Percentiles rank a stretch among this genome's conserved stretches.
phyloP scores from a whole-genome alignment of 164 flowering plant genomes.

The Nymphaea colorata region DNA sequence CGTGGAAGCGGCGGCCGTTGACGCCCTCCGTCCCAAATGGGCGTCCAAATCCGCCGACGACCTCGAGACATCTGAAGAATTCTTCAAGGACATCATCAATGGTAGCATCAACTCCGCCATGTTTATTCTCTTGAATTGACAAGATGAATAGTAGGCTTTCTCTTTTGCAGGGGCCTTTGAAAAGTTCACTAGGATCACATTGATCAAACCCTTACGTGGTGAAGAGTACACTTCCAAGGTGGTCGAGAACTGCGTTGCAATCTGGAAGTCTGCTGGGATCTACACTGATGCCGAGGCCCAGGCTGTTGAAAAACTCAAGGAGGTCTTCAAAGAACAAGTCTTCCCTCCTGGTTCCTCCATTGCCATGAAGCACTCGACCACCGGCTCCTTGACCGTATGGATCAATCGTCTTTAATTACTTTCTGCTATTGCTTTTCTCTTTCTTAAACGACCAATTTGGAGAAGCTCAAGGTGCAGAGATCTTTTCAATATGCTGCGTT shows the following conservation, averaged over 20 bases:
- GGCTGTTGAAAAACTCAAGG: constrained; percentile 50
- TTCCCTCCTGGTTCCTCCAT: constrained; percentile 76
- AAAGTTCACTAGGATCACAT: constrained; percentile 54
- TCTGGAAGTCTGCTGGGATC: constrained; percentile 50
- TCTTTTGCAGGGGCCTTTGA: constrained; percentile 53
- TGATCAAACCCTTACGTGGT: constrained; percentile 69
- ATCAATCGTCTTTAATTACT: not conserved
- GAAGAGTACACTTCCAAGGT: constrained; percentile 75
- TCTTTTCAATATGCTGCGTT: too few relatives aligned
- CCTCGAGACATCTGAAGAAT: constrained; percentile 43
- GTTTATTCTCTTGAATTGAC: too few relatives aligned
- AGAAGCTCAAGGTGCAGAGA: too few relatives aligned
- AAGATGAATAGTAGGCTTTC: not conserved
- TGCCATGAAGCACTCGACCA: constrained; percentile 54
- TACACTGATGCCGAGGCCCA: constrained; percentile 57
- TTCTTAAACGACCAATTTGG: too few relatives aligned
- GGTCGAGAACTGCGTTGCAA: constrained; percentile 57
- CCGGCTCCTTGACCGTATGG: constrained; percentile 48
- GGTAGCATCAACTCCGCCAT: constrained; percentile 19
- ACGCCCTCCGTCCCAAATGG: constrained; percentile 55
- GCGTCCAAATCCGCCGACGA: constrained; percentile 51
- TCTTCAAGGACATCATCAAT: constrained; percentile 55
- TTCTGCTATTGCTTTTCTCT: too few relatives aligned
- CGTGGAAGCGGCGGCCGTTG: constrained; percentile 40
- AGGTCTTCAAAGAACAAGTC: constrained; percentile 49